Conservation (phyloP, 768 basidiomycete genomes). For the Collybia mongolica region DNA sequence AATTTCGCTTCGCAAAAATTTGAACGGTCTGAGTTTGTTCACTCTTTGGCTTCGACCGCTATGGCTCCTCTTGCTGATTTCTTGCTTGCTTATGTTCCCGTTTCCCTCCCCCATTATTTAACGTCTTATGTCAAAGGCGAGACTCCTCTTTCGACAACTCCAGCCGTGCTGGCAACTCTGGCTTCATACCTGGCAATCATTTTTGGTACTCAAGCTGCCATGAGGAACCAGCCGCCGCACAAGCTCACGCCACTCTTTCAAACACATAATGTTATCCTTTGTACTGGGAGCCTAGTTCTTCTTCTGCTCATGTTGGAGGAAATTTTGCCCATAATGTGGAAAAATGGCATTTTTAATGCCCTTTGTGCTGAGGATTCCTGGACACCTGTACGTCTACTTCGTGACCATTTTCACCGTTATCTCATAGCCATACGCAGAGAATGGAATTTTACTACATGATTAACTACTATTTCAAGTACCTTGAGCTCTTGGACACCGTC, state of each 20-base stretch:
- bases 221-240: constrained; percentile 73
- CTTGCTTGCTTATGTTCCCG: constrained; percentile 56
- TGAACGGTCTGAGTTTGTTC: constrained; percentile 11
- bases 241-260: constrained; percentile 86
- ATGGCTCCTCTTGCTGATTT: constrained; percentile 79
- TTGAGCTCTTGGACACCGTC: constrained; percentile 94
- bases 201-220: constrained; percentile 80
- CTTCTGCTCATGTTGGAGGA: constrained; percentile 92
- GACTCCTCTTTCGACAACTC: constrained; percentile 82
- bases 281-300: constrained; percentile 78
- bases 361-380: constrained; percentile 79
- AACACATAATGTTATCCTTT: constrained; percentile 87
- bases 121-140: constrained; percentile 68
- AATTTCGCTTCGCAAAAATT: constrained; percentile 16
- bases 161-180: constrained; percentile 69
- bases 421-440: constrained; percentile 43
- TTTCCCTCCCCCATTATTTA: constrained; percentile 55
- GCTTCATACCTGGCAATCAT: constrained; percentile 83
- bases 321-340: constrained; percentile 76
- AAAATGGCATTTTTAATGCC: constrained; percentile 68
- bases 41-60: constrained; percentile 18
- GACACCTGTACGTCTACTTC: constrained; percentile 69
- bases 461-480: constrained; percentile 98
- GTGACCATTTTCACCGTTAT: constrained; percentile 6
- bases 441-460: constrained; percentile 97